A percentile compares a stretch with the other conserved stretches of the same genome.
phyloP scores from a whole-genome alignment of 2,329 filamentous ascomycete genomes.

The Exophiala alcalophila region DNA sequence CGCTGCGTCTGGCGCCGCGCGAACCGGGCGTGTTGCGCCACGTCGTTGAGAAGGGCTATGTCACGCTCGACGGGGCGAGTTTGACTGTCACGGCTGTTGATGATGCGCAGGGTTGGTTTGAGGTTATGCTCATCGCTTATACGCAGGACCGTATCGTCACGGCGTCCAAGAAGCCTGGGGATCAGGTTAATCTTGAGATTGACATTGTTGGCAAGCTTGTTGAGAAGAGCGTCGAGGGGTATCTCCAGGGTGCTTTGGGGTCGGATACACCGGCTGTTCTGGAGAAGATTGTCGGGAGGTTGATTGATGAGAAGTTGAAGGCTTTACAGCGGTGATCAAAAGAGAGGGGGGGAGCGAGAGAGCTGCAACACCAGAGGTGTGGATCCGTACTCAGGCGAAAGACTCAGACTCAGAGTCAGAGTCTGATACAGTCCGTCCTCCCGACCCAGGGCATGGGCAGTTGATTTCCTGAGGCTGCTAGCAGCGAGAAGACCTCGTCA shows the following conservation, averaged over 20 bases:
- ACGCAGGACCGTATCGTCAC: slow-evolving; percentile 90
- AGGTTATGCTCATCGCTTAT: slow-evolving; percentile 97
- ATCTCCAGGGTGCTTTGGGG: slow-evolving; percentile 53
- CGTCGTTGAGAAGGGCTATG: slow-evolving; percentile 93
- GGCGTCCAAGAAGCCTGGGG: slow-evolving; percentile 72
- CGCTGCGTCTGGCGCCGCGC: slow-evolving; percentile 72
- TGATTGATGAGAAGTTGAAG: slow-evolving; percentile 69
- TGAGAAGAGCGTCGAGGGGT: slow-evolving; percentile 78
- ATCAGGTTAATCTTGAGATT: slow-evolving; percentile 87
- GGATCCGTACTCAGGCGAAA: no score
- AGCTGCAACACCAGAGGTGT: no score
- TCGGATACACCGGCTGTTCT: slow-evolving; percentile 54
- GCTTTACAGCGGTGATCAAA: slow-evolving; percentile 4
- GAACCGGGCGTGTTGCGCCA: slow-evolving; percentile 66
- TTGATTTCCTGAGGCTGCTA: no score
- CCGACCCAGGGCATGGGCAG: no score
- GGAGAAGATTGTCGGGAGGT: slow-evolving; percentile 69
- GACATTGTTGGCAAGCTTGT: slow-evolving; percentile 71
- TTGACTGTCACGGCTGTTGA: slow-evolving; percentile 86
- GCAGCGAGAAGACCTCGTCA: no score
- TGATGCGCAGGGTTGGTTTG: slow-evolving; percentile 75
- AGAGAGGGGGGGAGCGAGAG: no score
- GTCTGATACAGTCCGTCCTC: no score
- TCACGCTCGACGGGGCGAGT: slow-evolving; percentile 91
- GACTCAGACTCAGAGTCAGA: no score